Base-by-base conservation (phyloP, 176 grass and related monocot species). In the Oryza brachyantha region DNA sequence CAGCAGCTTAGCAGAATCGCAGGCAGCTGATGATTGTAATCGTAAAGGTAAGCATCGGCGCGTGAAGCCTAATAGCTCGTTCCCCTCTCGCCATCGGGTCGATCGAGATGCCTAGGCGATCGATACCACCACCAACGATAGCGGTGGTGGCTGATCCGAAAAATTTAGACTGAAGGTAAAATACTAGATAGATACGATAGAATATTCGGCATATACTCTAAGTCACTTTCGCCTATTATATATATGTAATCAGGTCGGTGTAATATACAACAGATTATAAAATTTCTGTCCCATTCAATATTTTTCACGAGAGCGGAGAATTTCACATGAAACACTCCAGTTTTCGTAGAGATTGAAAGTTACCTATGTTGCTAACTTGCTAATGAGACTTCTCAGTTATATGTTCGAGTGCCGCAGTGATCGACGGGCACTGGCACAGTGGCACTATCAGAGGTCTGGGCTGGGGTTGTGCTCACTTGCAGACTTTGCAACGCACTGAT, bases 21-120 rank as follows among this genome's bases (percentile, higher is more conserved):
- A 59, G 74, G 22, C 80, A 59, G 38, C 54, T 13, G 29, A 67
- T 65, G 40, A 60, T 25, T 58, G 85, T 62, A 55, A 29, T 6
- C 58, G 3, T 60, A 39, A 45, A 64, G 59, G 43, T 35, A 3
- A 38, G 79, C 66, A 59, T 37, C 58, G 39, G 32, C 22, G 84
- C 72, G 32, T 64, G 72, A 46, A 67, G 27, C 45, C 45, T 10
- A 60, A 58, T 48, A 36, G 16, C 43, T 11, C 72, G 14, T 28
- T 8, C 13, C 72, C 66, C 21, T 39, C 46, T 52, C 61, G 84
- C 62, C 60, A 70, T 58, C 73, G 3, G 3, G 63, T 52, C 13
- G 73, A 77, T 28, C 50, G 54, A 21, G 57, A 17, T 17, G 29
- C 10, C 27, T 10, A 50, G 46, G 16, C 46, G 46, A 50, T 50